These are phyloP conservation scores for Choiromyces venosus DNA, from an alignment of 495 filamentous ascomycete genomes.

Conservation along the genomic window DNA sequence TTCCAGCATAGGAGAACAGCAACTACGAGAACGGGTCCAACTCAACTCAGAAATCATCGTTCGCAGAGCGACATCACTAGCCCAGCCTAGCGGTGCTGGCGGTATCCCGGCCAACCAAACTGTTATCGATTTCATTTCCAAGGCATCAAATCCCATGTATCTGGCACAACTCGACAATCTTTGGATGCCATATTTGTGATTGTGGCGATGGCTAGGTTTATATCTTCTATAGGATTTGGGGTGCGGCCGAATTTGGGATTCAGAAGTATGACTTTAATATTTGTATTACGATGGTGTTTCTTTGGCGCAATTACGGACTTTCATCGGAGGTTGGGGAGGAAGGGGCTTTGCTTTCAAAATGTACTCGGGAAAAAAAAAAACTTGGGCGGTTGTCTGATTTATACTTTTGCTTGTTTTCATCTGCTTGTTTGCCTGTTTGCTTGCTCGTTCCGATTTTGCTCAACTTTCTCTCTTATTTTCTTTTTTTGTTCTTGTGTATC, in stretches of 20 bases:
- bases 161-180: slow-evolving; percentile 78
- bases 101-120: slow-evolving; percentile 92
- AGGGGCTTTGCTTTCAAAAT: too few species aligned
- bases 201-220: neutral
- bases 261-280: neutral
- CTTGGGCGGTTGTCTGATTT: neutral
- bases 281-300: neutral
- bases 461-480: neutral
- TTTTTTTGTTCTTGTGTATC: neutral
- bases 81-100: slow-evolving; percentile 51
- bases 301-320: neutral
- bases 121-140: slow-evolving; percentile 81
- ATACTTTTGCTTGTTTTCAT: neutral
- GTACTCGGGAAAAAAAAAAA: neutral
- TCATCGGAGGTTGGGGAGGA: too few species aligned
- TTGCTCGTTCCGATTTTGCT: neutral
- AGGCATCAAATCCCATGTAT: slow-evolving; percentile 79
- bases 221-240: neutral
- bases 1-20: slow-evolving; percentile 56
- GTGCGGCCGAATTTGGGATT: neutral
- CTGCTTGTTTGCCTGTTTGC: neutral
- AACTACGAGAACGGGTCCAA: slow-evolving; percentile 80
- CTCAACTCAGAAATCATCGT: slow-evolving; percentile 84
- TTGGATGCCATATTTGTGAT: slow-evolving; percentile 93
- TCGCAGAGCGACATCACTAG: slow-evolving; percentile 76